Evolutionary conservation across 73 alveolate species (phyloP), one percentile per base, ranked within the genome.

Genomic region (Halteria grandinella): DNA sequence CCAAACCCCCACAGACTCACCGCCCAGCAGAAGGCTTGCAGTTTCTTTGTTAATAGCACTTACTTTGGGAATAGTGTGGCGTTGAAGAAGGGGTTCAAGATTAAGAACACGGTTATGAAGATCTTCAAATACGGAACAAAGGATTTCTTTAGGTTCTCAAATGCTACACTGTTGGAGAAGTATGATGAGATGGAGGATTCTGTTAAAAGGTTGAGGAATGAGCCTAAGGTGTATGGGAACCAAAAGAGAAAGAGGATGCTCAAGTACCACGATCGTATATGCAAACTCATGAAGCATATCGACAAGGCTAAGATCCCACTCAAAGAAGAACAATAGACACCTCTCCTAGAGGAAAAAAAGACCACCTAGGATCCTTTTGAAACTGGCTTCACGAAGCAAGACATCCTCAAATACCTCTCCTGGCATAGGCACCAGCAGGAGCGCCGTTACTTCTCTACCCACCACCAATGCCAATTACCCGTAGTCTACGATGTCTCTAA

Each of bases 221-320:
- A 55, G 1, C 77, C 77, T 24, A 59, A 60, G 25, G 3, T 5
- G 11, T 60, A 60, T 60, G 77, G 77, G 3, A 60, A 40, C 12
- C 23, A 36, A 36, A 60, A 60, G 24, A 40, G 27, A 21, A 60
- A 60, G 43, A 10, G 77, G 28, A 3, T 36, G 8, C 25, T 60
- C 6, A 60, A 60, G 23, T 60, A 37, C 24, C 20, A 36, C 43
- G 77, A 60, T 21, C 37, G 43, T 23, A 40, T 55, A 15, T 40
- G 43, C 1, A 5, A 17, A 36, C 27, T 60, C 7, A 37, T 60
- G 1, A 60, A 60, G 59, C 37, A 37, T 23, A 15, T 24, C 23
- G 32, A 40, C 4, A 40, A 60, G 20, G 28, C 20, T 21, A 6
- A 32, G 18, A 15, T 17, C 33, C 32, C 14, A 10, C n/a, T 33